Conservation (phyloP, 352 stramenopile species). For the Phytophthora sp. region DNA sequence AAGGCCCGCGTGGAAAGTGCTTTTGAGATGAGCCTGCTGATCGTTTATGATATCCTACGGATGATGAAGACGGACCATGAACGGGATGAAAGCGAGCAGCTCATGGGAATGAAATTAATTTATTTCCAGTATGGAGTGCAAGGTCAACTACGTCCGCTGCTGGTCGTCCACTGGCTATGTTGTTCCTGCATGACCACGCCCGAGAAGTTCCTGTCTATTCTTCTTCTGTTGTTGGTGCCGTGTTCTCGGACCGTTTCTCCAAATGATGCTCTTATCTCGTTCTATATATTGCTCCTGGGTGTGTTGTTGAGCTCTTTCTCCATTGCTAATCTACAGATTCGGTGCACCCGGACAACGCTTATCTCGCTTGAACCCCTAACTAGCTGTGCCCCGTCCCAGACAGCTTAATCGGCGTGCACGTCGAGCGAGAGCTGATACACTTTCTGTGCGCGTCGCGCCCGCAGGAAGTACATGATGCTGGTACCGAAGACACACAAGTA, state of each 20-base stretch:
- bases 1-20: slow-evolving; percentile 80
- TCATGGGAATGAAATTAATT: slow-evolving; percentile 29
- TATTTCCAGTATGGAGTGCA: slow-evolving; percentile 26
- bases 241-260: slow-evolving; percentile 14
- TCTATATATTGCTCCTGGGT: slow-evolving; percentile 36
- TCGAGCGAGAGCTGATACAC: slow-evolving; percentile 90
- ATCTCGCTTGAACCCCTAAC: slow-evolving; percentile 20
- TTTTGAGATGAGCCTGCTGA: slow-evolving; percentile 68
- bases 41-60: slow-evolving; percentile 42
- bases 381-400: slow-evolving; percentile 12
- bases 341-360: slow-evolving; percentile 17
- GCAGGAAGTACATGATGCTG: slow-evolving; percentile 88
- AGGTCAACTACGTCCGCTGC: slow-evolving; percentile 8
- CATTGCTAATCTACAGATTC: slow-evolving; percentile 64
- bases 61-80: slow-evolving; percentile 48
- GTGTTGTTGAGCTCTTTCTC: slow-evolving; percentile 21
- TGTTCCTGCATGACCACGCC: slow-evolving; percentile 1
- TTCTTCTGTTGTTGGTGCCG: slow-evolving; percentile 9
- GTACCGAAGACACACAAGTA: slow-evolving; percentile 87
- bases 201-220: slow-evolving; percentile 6
- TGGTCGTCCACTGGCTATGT: not conserved
- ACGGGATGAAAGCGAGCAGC: slow-evolving; percentile 15
- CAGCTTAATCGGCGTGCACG: slow-evolving; percentile 74
- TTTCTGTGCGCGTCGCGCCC: slow-evolving; percentile 79
- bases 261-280: slow-evolving; percentile 35